A percentile compares a stretch with the other conserved stretches of the same genome.
phyloP scores from a whole-genome alignment of 192 early-diverging fungal species.

The Spinellus fusiger region DNA sequence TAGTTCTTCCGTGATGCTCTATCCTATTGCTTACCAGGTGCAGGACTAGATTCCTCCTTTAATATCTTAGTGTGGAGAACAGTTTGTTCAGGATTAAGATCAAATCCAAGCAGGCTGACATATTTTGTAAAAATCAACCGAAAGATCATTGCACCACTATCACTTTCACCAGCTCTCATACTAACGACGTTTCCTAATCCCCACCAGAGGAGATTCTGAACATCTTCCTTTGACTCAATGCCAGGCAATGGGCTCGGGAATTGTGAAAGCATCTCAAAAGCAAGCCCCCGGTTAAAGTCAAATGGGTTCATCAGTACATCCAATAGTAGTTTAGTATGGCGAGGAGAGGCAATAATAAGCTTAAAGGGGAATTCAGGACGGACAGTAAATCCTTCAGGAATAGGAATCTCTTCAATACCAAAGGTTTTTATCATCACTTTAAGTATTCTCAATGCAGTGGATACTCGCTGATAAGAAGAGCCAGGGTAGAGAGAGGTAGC shows the following conservation, averaged over 20 bases:
- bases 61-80: background rate
- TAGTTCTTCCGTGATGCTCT: background rate
- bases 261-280: constrained; percentile 61
- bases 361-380: constrained; percentile 49
- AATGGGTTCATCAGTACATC: constrained; percentile 61
- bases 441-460: constrained; percentile 52
- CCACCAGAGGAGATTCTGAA: constrained; percentile 51
- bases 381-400: constrained; percentile 38
- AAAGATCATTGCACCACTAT: constrained; percentile 75
- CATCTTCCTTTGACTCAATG: constrained; percentile 36
- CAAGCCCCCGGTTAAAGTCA: constrained; percentile 67
- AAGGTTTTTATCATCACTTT: constrained; percentile 43
- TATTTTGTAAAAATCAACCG: constrained; percentile 77
- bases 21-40: background rate
- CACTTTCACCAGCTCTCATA: constrained; percentile 73
- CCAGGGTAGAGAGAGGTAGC: constrained; percentile 68
- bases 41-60: background rate
- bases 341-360: constrained; percentile 38
- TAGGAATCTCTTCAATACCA: constrained; percentile 43
- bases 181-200: constrained; percentile 58
- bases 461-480: constrained; percentile 63
- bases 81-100: constrained; percentile 24
- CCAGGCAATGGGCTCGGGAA: constrained; percentile 65
- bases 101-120: constrained; percentile 46
- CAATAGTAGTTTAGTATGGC: constrained; percentile 50